Percentiles rank a stretch among this genome's conserved stretches.
Conservation (phyloP, 805 yeast genomes). For the Sugiyamaella qingdaonensis region DNA sequence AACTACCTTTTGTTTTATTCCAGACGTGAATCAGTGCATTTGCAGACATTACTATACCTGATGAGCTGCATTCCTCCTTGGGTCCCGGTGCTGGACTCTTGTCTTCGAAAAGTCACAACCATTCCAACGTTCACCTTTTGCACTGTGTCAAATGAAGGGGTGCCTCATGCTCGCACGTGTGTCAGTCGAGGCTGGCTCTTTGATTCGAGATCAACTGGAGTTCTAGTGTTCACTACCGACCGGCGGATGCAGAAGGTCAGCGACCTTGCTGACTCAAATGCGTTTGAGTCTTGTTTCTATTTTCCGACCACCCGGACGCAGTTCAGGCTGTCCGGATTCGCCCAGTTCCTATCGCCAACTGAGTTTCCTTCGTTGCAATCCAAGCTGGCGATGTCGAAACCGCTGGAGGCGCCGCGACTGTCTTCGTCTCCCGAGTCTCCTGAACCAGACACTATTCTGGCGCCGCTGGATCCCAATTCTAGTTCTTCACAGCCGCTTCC, state of each 20-base stretch:
- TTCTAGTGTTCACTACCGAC: slow-evolving; percentile 68
- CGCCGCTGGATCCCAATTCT: neutral
- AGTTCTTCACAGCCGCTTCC: slow-evolving; percentile 2
- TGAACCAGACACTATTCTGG: slow-evolving; percentile 9
- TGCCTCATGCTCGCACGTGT: slow-evolving; percentile 66
- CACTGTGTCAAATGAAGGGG: slow-evolving; percentile 46
- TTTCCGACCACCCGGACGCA: slow-evolving; percentile 60
- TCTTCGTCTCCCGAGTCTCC: slow-evolving; percentile 5
- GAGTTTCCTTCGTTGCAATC: slow-evolving; percentile 18
- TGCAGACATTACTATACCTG: neutral
- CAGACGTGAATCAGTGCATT: neutral
- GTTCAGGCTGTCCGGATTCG: slow-evolving; percentile 67
- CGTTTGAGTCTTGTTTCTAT: slow-evolving; percentile 74
- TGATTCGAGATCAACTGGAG: slow-evolving; percentile 60
- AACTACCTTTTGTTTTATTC: neutral
- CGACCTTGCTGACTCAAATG: slow-evolving; percentile 41
- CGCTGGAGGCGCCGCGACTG: slow-evolving; percentile 5
- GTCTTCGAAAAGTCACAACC: slow-evolving; percentile 49
- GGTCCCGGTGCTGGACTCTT: slow-evolving; percentile 61
- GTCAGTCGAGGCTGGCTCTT: slow-evolving; percentile 73
- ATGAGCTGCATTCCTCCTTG: slow-evolving; percentile 63
- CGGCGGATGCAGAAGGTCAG: slow-evolving; percentile 59
- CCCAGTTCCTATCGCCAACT: slow-evolving; percentile 42
- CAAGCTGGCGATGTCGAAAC: slow-evolving; percentile 13
- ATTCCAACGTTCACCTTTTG: slow-evolving; percentile 65